phyloP scores from a whole-genome alignment of 139 green algal genomes.

The Chlorella sp. region DNA sequence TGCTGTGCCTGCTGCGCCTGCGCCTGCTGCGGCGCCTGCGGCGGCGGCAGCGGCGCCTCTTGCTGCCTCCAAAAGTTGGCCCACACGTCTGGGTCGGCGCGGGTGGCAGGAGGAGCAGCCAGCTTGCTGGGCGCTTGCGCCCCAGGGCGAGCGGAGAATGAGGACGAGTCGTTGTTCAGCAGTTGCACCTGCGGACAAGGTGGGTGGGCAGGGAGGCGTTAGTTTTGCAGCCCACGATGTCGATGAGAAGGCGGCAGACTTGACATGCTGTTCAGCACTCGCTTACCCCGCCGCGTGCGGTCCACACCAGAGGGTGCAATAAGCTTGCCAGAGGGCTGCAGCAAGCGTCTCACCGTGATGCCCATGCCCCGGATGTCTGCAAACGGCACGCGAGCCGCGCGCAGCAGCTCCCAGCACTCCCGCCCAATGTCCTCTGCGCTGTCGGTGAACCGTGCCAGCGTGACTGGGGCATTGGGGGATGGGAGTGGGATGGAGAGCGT shows the following conservation, averaged over 20 bases:
- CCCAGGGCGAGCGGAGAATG: not conserved
- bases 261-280: too few relatives aligned
- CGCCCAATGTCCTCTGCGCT: slow-evolving; percentile 48
- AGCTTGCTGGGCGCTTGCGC: not conserved
- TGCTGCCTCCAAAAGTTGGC: not conserved
- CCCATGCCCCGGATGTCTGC: slow-evolving; percentile 83
- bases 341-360: slow-evolving; percentile 58
- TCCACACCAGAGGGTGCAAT: slow-evolving; percentile 29
- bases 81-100: slow-evolving; percentile 20
- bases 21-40: not conserved
- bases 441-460: slow-evolving; percentile 38
- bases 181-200: too few relatives aligned
- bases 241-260: too few relatives aligned
- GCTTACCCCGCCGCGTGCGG: too few relatives aligned
- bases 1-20: not conserved
- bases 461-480: slow-evolving; percentile 39
- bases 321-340: slow-evolving; percentile 52
- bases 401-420: slow-evolving; percentile 61
- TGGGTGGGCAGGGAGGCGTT: slow-evolving; percentile 23
- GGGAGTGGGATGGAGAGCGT: not conserved
- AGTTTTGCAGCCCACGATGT: too few relatives aligned
- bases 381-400: slow-evolving; percentile 50
- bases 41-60: not conserved
- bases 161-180: too few relatives aligned
- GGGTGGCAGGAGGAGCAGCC: not conserved